These are phyloP conservation scores for Eutypella sp. DNA, from an alignment of 2,329 filamentous ascomycete genomes.

Conservation along the genomic window DNA sequence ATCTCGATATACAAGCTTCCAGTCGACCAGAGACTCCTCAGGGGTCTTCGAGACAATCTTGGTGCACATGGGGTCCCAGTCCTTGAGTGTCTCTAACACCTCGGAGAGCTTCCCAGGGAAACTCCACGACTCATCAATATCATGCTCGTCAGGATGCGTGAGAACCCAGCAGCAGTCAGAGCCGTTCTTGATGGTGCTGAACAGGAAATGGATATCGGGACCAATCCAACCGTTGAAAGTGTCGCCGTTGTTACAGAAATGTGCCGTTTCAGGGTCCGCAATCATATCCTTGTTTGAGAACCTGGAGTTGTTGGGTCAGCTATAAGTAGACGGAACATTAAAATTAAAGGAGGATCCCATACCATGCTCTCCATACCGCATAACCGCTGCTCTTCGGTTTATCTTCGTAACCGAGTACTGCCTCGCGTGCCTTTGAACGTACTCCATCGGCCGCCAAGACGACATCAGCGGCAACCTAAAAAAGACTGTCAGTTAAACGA, in stretches of 20 bases:
- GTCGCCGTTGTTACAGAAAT: constrained; percentile 52
- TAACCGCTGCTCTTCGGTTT: constrained; percentile 48
- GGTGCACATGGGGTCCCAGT: constrained; percentile 45
- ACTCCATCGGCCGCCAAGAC: constrained; percentile 53
- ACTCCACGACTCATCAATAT: constrained; percentile 52
- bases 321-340: background rate
- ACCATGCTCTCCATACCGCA: constrained; percentile 50
- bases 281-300: constrained; percentile 47
- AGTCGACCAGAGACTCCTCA: constrained; percentile 37
- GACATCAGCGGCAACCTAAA: constrained; percentile 40
- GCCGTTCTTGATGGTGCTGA: constrained; percentile 52
- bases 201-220: constrained; percentile 52
- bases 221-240: constrained; percentile 57
- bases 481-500: constrained; percentile 10
- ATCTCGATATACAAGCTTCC: constrained; percentile 47
- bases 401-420: constrained; percentile 47
- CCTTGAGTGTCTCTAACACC: constrained; percentile 44
- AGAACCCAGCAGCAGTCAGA: constrained; percentile 55
- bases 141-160: constrained; percentile 48
- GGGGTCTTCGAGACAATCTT: constrained; percentile 45
- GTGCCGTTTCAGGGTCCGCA: constrained; percentile 44
- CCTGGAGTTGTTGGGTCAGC: constrained; percentile 20
- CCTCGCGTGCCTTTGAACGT: constrained; percentile 45
- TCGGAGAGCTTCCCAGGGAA: constrained; percentile 49
- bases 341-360: constrained; percentile 10